A percentile compares a stretch with the other conserved stretches of the same genome.
Evolutionary conservation across 1,284 basidiomycete species (phyloP).

Genomic region (Anthracocystis walkeri): DNA sequence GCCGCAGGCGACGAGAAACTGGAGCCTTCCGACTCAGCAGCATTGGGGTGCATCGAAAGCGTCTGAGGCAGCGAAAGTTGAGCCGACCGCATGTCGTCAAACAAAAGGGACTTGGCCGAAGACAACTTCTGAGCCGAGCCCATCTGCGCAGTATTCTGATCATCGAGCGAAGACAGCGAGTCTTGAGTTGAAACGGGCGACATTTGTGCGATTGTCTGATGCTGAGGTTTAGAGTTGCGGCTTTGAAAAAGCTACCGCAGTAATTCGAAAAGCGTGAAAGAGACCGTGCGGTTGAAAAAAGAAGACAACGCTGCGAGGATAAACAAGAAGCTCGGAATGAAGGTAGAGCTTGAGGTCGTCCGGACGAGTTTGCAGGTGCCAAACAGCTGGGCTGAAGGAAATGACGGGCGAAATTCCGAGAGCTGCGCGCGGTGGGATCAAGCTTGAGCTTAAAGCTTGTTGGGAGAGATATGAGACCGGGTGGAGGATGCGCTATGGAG

Average conservation of each 20-base stretch:
- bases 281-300: background rate
- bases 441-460: conserved; percentile 8
- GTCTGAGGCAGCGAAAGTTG: conserved; percentile 15
- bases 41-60: background rate
- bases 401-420: conserved; percentile 3
- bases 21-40: conserved; percentile 21
- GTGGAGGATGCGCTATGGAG: background rate
- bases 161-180: background rate
- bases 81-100: conserved; percentile 9
- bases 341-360: background rate
- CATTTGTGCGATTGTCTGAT: conserved; percentile 2
- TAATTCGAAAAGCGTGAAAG: background rate
- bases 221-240: background rate
- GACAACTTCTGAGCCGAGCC: conserved; percentile 7
- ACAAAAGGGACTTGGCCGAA: background rate
- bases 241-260: background rate
- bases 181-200: conserved; percentile 21
- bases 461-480: background rate
- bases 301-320: background rate
- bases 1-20: conserved; percentile 16
- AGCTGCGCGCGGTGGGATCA: conserved; percentile 1
- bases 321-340: background rate
- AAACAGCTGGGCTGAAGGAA: background rate
- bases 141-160: background rate
- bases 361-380: background rate